Base-by-base conservation (phyloP, 2,329 filamentous ascomycete species). In the Cladophialophora carrionii region DNA sequence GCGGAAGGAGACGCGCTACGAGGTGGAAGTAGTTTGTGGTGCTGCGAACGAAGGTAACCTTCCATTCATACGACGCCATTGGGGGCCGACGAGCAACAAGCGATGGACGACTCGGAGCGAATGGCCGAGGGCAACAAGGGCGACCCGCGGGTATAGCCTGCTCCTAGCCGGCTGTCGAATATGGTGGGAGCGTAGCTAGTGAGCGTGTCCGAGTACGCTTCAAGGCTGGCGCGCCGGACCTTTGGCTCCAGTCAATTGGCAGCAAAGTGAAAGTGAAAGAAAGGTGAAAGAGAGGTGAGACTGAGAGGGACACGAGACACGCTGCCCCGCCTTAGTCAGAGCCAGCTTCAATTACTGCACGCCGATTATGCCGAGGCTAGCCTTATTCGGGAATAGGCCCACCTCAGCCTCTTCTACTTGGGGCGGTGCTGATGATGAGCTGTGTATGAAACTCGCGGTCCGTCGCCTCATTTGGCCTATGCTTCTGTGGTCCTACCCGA, bases 391-490 rank as follows among this genome's bases (percentile, higher is more conserved):
- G 26, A 29, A 41, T n/a, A 31, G 57, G 49, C 9, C 48, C 32
- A 52, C 43, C 62, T 67, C 65, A 67, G 65, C 61, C 65, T 64
- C 58, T 46, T n/a, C 37, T 29, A 9, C 24, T 26, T 66, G 64
- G 53, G 60, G 60, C 64, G 58, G 53, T 63, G 60, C 62, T 53
- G 60, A 56, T 51, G 46, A 54, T n/a, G 22, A 20, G 29, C 26
- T 51, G 46, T 51, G 31, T 49, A 51, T 60, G 49, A 26, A 41
- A 24, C 34, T 61, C 59, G 59, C 59, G 46, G 17, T 54, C 59
- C 59, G 34, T 61, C 57, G 52, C 57, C 51, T 34, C 34, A 49
- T 61, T 48, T 31, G 62, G 57, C 43, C 9, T 24, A n/a, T 26
- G 59, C 48, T 22, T 41, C 22, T 20, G 24, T 20, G 6, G 9